Base-by-base conservation (phyloP, 2,329 filamentous ascomycete species). In the Aspergillus sp. region DNA sequence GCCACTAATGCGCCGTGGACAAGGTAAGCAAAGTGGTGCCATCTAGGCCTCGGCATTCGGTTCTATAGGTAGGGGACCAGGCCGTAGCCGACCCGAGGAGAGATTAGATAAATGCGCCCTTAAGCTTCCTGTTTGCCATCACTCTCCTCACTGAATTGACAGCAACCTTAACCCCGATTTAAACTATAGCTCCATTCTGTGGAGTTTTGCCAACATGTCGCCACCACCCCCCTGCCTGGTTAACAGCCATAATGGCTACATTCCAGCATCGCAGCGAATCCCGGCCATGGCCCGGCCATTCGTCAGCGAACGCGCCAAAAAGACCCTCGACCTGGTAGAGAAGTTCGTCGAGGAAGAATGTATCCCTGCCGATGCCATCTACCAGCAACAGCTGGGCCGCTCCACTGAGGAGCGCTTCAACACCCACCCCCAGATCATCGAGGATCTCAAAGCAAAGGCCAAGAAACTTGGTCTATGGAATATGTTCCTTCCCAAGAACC, bases 281-380 rank as follows among this genome's bases (percentile, higher is more conserved):
- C 85, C 85, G 39, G 74, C 78, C 57, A 83, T 87, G 64, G 84
- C 82, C 41, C 73, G 76, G 61, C 82, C 82, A 19, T 85, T 83
- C 73, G 90, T 97, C 65, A 96, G 91, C 79, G 91, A 96, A 59
- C 83, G 86, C 69, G 93, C 93, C 52, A 90, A 89, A 78, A 87
- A 89, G 81, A 90, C 89, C 27, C 81, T 97, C 65, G 93, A 97
- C 71, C 73, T 91, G 63, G 85, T 99, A 65, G 91, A 93, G 81
- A 91, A 92, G 76, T 99, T 99, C 70, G 95, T 99, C 66, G 90
- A 98, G 73, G 93, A 96, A 77, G 93, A 96, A 82, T 99, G 90
- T 75, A 88, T 92, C 65, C 90, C 89, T 60, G 90, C 91, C 73
- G 93, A 98, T 71, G 81, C 88, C 57, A 84, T 97, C 63, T 89